phyloP scores from a whole-genome alignment of 306 rosid species.

The Sindora glabra region DNA sequence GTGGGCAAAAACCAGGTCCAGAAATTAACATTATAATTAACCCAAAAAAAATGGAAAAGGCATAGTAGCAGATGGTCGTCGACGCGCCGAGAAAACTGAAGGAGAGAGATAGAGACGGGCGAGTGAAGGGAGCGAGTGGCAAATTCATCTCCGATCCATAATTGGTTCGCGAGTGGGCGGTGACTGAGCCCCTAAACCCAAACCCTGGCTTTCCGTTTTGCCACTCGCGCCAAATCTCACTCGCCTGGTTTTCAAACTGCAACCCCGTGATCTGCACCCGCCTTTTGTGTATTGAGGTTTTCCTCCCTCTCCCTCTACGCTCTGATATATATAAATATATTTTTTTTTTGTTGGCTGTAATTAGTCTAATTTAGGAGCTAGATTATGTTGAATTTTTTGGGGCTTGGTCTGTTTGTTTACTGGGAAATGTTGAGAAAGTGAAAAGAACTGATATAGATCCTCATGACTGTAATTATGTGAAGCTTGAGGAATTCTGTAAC shows the following conservation, averaged over 20 bases:
- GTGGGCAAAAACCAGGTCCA: not conserved
- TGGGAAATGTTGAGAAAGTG: not conserved
- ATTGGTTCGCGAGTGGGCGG: not conserved
- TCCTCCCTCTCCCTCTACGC: not conserved
- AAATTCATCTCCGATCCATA: conserved; percentile 31
- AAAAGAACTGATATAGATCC: not conserved
- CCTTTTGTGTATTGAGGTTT: conserved; percentile 18
- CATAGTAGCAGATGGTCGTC: not conserved
- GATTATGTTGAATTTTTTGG: not conserved
- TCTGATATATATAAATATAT: no score
- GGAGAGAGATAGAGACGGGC: not conserved
- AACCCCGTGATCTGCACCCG: conserved; percentile 12
- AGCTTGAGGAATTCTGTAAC: not conserved
- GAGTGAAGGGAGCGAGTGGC: conserved; percentile 28
- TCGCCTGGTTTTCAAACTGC: conserved; percentile 28
- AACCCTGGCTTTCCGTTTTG: conserved; percentile 31
- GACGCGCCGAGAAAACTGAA: conserved; percentile 35
- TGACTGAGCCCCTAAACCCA: not conserved
- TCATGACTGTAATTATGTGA: not conserved
- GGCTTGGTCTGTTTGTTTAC: conserved; percentile 1
- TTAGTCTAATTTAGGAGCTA: not conserved
- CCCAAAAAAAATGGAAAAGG: not conserved
- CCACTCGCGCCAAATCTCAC: conserved; percentile 47
- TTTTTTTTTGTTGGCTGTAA: not conserved
- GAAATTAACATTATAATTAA: not conserved